Conservation (phyloP, 2,329 filamentous ascomycete genomes). For the Fusarium sp. region DNA sequence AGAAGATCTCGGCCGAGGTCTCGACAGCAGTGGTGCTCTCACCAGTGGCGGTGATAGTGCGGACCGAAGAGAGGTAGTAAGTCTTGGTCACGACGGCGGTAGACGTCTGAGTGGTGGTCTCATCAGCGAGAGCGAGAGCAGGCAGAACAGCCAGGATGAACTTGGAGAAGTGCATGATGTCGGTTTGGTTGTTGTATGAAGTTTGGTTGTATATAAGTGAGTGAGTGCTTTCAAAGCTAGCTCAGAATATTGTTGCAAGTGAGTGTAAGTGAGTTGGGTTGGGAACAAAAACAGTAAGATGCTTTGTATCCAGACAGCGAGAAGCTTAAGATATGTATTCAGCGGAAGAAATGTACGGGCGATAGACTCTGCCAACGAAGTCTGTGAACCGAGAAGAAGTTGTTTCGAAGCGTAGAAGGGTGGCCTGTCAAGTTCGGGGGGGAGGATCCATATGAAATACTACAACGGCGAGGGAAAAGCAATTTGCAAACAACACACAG, state of each 20-base stretch:
- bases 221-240: conserved; percentile 43
- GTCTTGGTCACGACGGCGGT: conserved; percentile 65
- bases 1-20: conserved; percentile 27
- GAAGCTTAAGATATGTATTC: conserved; percentile 33
- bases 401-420: conserved; percentile 40
- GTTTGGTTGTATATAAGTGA: conserved; percentile 16
- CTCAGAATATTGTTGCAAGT: conserved; percentile 33
- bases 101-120: conserved; percentile 59
- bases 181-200: conserved; percentile 21
- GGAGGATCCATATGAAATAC: conserved; percentile 42
- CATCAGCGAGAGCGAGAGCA: conserved; percentile 61
- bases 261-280: conserved; percentile 36
- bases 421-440: conserved; percentile 29
- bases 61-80: conserved; percentile 61
- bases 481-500: conserved; percentile 27
- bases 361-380: conserved; percentile 69
- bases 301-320: conserved; percentile 45
- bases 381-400: conserved; percentile 46
- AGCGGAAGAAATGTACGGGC: conserved; percentile 42
- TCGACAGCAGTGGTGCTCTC: conserved; percentile 48
- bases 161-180: conserved; percentile 55
- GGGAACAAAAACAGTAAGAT: conserved; percentile 34
- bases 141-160: conserved; percentile 64
- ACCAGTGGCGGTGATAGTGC: conserved; percentile 52
- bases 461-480: conserved; percentile 21